These are phyloP conservation scores for Vaccinium myrtillus DNA, from an alignment of 148 eudicot genomes.

Conservation along the genomic window DNA sequence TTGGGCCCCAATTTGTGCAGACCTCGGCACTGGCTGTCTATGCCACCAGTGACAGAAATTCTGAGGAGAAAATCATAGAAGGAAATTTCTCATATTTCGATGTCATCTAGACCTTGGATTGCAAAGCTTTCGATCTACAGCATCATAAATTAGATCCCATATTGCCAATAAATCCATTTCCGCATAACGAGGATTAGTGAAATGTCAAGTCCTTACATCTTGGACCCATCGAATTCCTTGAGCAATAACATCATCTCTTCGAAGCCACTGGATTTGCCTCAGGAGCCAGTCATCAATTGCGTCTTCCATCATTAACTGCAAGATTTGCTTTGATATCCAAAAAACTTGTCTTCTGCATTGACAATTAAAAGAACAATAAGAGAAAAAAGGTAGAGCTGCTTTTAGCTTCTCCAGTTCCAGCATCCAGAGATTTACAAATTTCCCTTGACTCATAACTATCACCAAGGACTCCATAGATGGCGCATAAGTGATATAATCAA, in stretches of 20 bases:
- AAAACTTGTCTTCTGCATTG: constrained; percentile 86
- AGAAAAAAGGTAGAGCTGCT: background rate
- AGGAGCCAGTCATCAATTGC: constrained; percentile 96
- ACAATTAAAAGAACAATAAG: constrained; percentile 12
- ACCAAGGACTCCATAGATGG: background rate
- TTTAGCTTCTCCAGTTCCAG: background rate
- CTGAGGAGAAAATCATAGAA: background rate
- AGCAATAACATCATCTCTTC: constrained; percentile 81
- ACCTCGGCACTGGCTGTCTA: background rate
- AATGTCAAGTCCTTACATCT: constrained; percentile 55
- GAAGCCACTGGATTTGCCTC: constrained; percentile 83
- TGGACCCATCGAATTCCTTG: constrained; percentile 86
- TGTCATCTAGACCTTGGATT: background rate
- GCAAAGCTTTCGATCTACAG: background rate
- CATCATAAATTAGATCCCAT: background rate
- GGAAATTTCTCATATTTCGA: background rate
- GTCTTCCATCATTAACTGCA: constrained; percentile 95
- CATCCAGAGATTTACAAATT: background rate
- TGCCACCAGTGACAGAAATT: background rate
- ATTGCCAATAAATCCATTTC: background rate
- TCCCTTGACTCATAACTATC: background rate
- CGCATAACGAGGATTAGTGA: background rate
- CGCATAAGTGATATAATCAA: background rate
- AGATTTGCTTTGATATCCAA: constrained; percentile 98
- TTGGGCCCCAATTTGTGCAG: background rate